Percentiles rank a stretch among this genome's conserved stretches.
Evolutionary conservation across 139 green algal species (phyloP).

Genomic region (Coelastrella sp.): DNA sequence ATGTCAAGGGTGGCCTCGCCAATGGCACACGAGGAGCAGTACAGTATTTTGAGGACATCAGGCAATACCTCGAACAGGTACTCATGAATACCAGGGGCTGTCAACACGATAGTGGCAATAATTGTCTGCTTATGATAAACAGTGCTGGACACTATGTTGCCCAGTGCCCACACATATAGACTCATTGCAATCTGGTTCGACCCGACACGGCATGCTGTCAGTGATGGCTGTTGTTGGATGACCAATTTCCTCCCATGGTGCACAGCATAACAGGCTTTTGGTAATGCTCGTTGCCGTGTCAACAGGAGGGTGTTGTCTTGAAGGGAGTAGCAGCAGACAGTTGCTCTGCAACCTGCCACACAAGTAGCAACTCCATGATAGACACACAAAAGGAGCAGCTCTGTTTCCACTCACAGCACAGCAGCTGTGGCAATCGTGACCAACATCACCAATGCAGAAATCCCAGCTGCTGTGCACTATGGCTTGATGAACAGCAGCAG

Average conservation of each 20-base stretch:
- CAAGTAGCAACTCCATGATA: background rate
- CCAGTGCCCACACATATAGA: no score
- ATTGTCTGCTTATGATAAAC: no score
- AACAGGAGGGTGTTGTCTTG: background rate
- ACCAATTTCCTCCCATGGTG: no score
- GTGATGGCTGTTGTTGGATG: no score
- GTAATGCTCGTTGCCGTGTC: background rate
- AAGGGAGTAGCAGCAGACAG: background rate
- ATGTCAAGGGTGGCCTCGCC: conserved; percentile 9
- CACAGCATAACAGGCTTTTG: no score
- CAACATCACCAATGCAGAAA: background rate
- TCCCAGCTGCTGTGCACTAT: background rate
- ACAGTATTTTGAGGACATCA: background rate
- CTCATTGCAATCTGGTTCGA: no score
- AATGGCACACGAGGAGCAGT: conserved; percentile 25
- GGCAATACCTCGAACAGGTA: background rate
- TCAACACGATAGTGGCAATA: no score
- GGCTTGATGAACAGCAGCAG: background rate
- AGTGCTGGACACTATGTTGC: no score
- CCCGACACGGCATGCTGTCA: no score
- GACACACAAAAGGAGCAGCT: background rate
- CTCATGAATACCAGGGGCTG: no score
- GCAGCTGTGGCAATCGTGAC: background rate
- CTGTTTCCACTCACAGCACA: background rate
- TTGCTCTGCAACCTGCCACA: background rate